Evolutionary conservation across 306 rosid species (phyloP).

Genomic region (Notholithocarpus densiflorus): DNA sequence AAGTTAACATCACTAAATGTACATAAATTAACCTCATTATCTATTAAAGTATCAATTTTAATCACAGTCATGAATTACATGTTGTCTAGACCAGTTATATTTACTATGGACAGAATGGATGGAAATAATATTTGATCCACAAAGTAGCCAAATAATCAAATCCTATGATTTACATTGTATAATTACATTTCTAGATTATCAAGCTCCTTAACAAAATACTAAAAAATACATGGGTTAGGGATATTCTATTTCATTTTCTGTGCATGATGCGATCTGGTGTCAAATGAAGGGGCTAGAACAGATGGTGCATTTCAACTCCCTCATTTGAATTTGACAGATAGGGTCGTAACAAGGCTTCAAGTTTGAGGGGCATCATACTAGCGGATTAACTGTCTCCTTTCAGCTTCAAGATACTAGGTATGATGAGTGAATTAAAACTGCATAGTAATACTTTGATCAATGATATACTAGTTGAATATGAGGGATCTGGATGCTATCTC

Average conservation of each 20-base stretch:
- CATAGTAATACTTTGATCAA: not conserved
- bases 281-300: not conserved
- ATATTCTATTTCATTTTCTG: not conserved
- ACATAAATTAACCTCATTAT: not conserved
- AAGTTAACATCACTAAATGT: not conserved
- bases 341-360: not conserved
- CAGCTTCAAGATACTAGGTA: not conserved
- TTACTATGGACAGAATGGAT: not conserved
- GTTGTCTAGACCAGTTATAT: not conserved
- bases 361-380: not conserved
- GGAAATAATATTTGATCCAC: not conserved
- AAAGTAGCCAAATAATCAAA: not conserved
- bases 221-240: not conserved
- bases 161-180: not conserved
- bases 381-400: not conserved
- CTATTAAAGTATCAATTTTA: not conserved
- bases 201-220: not conserved
- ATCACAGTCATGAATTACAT: not conserved
- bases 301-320: not conserved
- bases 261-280: not conserved
- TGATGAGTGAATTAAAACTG: not conserved
- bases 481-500: not conserved
- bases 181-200: not conserved
- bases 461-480: not conserved
- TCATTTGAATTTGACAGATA: not conserved